phyloP scores from a whole-genome alignment of 169 alveolate species.

The Besnoitia besnoiti region DNA sequence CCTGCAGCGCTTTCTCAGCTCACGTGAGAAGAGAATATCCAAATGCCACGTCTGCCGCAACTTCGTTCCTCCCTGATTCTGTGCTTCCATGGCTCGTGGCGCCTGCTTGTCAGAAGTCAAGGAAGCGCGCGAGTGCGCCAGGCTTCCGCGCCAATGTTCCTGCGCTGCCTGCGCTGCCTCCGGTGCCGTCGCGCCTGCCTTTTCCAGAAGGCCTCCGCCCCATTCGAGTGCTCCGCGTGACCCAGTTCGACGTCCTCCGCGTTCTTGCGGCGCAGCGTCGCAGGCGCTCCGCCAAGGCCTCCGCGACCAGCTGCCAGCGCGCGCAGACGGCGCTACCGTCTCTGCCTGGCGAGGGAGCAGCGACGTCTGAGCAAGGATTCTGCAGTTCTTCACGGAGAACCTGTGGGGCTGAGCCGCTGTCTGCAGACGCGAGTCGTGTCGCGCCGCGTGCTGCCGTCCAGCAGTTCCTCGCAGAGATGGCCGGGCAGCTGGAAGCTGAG shows the following conservation, averaged over 20 bases:
- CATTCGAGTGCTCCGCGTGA: not conserved
- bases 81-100: not conserved
- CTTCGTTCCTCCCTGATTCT: not conserved
- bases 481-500: too few relatives aligned
- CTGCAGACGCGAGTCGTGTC: too few relatives aligned
- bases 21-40: not conserved
- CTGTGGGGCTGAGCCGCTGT: too few relatives aligned
- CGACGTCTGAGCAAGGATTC: too few relatives aligned
- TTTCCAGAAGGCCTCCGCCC: not conserved
- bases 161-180: not conserved
- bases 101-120: not conserved
- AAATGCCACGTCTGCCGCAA: not conserved
- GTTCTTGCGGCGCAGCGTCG: not conserved
- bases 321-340: too few relatives aligned
- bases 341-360: too few relatives aligned
- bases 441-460: too few relatives aligned
- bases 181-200: not conserved
- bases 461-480: too few relatives aligned
- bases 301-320: too few relatives aligned
- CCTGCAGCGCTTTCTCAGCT: not conserved
- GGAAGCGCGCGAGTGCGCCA: not conserved
- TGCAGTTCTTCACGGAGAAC: too few relatives aligned
- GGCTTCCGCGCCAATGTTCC: conserved; percentile 1
- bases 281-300: too few relatives aligned
- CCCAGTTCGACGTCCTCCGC: conserved; percentile 16